These are phyloP conservation scores for Golubevia pallescens DNA, from an alignment of 1,284 basidiomycete species.

Conservation along the genomic window DNA sequence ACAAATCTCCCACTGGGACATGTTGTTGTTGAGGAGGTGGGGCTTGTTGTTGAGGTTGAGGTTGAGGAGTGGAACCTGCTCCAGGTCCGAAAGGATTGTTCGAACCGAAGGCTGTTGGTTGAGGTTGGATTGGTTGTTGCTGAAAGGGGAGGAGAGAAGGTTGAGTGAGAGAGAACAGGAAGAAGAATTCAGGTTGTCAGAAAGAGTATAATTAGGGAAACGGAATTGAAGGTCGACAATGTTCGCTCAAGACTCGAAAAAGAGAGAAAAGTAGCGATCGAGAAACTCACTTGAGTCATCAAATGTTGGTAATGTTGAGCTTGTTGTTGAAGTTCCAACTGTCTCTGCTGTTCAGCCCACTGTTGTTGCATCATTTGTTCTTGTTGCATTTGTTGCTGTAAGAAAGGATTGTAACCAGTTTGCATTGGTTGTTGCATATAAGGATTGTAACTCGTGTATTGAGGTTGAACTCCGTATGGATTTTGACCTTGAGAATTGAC, in stretches of 20 bases:
- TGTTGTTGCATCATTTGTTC: slow-evolving; percentile 73
- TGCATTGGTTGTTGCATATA: slow-evolving; percentile 65
- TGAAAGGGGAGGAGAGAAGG: slow-evolving; percentile 3
- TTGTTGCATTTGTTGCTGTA: slow-evolving; percentile 70
- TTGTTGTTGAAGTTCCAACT: slow-evolving; percentile 64
- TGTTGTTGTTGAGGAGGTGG: slow-evolving; percentile 23
- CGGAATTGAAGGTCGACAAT: too few species aligned
- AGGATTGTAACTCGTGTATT: slow-evolving; percentile 69
- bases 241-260: too few species aligned
- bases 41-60: slow-evolving; percentile 9
- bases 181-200: too few species aligned
- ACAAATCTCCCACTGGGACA: slow-evolving; percentile 47
- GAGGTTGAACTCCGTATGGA: slow-evolving; percentile 66
- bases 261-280: too few species aligned
- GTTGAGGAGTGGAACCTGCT: too few species aligned
- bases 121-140: slow-evolving; percentile 65
- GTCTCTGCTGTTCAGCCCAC: slow-evolving; percentile 62
- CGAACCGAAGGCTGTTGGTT: slow-evolving; percentile 75
- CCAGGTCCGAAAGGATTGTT: slow-evolving; percentile 98
- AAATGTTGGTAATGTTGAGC: slow-evolving; percentile 65
- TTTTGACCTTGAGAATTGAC: slow-evolving; percentile 23
- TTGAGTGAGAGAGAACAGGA: too few species aligned
- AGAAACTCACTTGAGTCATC: slow-evolving; percentile 63
- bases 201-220: too few species aligned
- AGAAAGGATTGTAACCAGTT: slow-evolving; percentile 47